These are phyloP conservation scores for Eucalyptus marginata DNA, from an alignment of 345 rosid species.

Conservation along the genomic window DNA sequence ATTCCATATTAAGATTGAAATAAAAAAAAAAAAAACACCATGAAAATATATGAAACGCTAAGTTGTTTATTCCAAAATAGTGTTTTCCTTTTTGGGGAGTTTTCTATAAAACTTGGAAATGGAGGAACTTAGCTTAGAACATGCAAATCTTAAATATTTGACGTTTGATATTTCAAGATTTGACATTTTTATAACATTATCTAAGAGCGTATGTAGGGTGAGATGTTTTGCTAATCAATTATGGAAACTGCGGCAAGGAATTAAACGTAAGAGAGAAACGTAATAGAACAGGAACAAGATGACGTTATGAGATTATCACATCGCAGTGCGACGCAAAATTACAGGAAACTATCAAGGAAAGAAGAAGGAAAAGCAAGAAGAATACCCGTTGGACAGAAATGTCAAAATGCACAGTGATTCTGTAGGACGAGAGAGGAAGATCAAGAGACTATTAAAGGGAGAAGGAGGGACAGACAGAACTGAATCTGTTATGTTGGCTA, in stretches of 20 bases:
- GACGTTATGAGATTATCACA: not conserved
- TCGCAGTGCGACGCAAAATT: not conserved
- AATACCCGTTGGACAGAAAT: not conserved
- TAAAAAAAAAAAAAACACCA: not conserved
- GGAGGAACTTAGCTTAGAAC: not conserved
- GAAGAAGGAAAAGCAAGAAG: not conserved
- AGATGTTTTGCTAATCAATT: not conserved
- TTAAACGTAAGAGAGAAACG: not conserved
- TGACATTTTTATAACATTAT: not conserved
- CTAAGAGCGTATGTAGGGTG: not conserved
- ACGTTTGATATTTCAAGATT: not conserved
- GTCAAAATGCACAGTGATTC: not conserved
- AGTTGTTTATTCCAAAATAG: not conserved
- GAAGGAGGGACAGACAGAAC: not conserved
- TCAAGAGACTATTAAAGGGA: not conserved
- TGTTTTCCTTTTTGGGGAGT: not conserved
- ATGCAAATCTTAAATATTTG: not conserved
- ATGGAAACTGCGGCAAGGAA: not conserved
- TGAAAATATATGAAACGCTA: not conserved
- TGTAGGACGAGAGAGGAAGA: not conserved
- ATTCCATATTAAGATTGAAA: not conserved
- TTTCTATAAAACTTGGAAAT: not conserved
- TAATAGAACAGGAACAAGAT: not conserved
- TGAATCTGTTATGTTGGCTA: not conserved
- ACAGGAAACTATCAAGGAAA: not conserved